Percentiles rank a stretch among this genome's conserved stretches.
Conservation (phyloP, 208 protist genomes). For the Acanthamoeba lenticulata region DNA sequence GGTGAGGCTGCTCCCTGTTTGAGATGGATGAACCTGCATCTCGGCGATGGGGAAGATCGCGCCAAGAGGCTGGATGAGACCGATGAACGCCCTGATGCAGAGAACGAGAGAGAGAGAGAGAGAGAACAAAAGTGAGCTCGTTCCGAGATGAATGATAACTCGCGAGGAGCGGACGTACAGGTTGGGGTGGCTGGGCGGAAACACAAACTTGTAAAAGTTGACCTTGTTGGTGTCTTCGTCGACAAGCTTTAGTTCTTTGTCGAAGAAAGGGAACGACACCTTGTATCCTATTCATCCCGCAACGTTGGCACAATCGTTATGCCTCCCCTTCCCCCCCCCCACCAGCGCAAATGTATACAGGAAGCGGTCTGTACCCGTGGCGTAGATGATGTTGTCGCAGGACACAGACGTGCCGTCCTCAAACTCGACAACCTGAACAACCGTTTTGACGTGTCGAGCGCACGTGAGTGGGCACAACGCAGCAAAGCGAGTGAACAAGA, state of each 20-base stretch:
- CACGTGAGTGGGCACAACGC: too few species aligned
- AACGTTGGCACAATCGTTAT: too few species aligned
- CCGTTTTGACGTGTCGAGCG: too few species aligned
- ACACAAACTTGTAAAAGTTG: constrained; percentile 22
- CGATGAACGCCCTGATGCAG: constrained; percentile 2
- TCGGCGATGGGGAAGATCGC: constrained; percentile 4
- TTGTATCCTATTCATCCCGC: background rate
- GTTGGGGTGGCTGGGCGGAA: background rate
- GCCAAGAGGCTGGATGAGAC: constrained; percentile 26
- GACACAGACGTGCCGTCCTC: background rate
- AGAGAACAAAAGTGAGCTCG: background rate
- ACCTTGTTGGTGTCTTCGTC: constrained; percentile 31
- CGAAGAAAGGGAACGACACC: constrained; percentile 36
- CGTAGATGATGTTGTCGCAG: constrained; percentile 6
- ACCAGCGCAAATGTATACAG: background rate
- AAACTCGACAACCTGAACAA: background rate
- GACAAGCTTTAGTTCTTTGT: background rate
- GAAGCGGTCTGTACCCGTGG: background rate
- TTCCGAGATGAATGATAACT: background rate
- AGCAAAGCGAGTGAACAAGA: too few species aligned
- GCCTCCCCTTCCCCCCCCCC: too few species aligned
- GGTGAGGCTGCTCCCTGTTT: background rate
- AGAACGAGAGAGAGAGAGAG: background rate
- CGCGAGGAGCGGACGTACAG: background rate
- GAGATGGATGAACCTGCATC: background rate